These are phyloP conservation scores for Wallacemonas sp. DNA, from an alignment of 208 protist species.

Conservation along the genomic window DNA sequence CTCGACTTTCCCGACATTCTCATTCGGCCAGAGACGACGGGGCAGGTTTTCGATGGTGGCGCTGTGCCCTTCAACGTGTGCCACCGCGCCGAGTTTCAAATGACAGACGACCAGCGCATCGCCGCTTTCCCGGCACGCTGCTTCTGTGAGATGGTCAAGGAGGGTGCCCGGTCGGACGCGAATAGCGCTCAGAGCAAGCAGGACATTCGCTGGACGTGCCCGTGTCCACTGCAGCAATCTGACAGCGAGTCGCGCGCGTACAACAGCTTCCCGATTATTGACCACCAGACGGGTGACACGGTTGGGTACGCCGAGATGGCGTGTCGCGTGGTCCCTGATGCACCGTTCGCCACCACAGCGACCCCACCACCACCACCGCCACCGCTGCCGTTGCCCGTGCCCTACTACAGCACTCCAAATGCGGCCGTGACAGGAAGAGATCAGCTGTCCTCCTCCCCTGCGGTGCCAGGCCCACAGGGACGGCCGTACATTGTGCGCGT, in stretches of 20 bases:
- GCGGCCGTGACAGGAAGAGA: too few relatives aligned
- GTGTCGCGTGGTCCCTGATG: slow-evolving; percentile 52
- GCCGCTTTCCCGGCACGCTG: slow-evolving; percentile 54
- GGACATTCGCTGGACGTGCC: slow-evolving; percentile 30
- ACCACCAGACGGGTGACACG: slow-evolving; percentile 28
- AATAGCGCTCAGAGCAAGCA: neutral
- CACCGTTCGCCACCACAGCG: slow-evolving; percentile 2
- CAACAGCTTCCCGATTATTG: slow-evolving; percentile 51
- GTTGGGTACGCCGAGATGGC: slow-evolving; percentile 84
- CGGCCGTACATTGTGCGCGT: slow-evolving; percentile 89
- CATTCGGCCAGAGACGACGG: slow-evolving; percentile 44
- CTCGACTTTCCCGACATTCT: slow-evolving; percentile 70
- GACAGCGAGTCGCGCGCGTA: slow-evolving; percentile 24
- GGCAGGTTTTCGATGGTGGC: neutral
- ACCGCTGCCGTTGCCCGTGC: neutral
- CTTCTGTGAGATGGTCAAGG: slow-evolving; percentile 32
- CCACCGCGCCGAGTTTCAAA: slow-evolving; percentile 80
- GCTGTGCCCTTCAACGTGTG: slow-evolving; percentile 69
- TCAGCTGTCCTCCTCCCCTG: too few relatives aligned
- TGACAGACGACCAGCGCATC: slow-evolving; percentile 34
- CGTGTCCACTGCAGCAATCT: slow-evolving; percentile 32
- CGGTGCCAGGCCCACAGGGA: slow-evolving; percentile 27
- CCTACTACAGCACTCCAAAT: too few relatives aligned
- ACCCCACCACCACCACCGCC: neutral
- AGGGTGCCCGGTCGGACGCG: slow-evolving; percentile 15